Conservation (phyloP, 768 basidiomycete species). For the Serpula lacrymans region DNA sequence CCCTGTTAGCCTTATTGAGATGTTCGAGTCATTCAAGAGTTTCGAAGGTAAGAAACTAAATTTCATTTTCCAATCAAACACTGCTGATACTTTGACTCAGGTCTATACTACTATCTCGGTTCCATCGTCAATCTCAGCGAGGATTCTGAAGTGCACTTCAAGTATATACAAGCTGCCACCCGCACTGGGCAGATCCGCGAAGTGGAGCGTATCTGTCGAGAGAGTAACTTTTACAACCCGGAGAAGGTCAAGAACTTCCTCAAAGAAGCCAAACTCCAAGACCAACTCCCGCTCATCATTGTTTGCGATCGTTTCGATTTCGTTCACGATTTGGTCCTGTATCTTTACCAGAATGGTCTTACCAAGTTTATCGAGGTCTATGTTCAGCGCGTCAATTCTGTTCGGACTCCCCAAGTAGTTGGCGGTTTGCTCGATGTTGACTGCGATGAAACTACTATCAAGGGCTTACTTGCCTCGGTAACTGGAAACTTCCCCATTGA, state of each 20-base stretch:
- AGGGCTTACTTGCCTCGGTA: constrained; percentile 88
- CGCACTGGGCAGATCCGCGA: constrained; percentile 98
- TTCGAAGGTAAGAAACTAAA: constrained; percentile 68
- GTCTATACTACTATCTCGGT: constrained; percentile 97
- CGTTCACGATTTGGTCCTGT: constrained; percentile 97
- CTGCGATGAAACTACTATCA: constrained; percentile 95
- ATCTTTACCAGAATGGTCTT: constrained; percentile 96
- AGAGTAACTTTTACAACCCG: constrained; percentile 96
- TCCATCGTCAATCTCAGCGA: constrained; percentile 96
- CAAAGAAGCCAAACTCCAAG: constrained; percentile 94
- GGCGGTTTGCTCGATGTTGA: constrained; percentile 97
- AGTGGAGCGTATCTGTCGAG: constrained; percentile 97
- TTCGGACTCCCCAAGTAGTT: constrained; percentile 94
- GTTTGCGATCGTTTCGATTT: constrained; percentile 99
- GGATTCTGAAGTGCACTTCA: constrained; percentile 98
- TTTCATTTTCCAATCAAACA: not conserved
- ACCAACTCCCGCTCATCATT: constrained; percentile 98
- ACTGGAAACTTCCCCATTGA: constrained; percentile 98
- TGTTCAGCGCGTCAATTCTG: constrained; percentile 96
- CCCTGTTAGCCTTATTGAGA: constrained; percentile 95
- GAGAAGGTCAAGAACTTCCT: constrained; percentile 99
- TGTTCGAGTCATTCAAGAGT: constrained; percentile 97
- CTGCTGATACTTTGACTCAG: constrained; percentile 28
- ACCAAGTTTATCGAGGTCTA: constrained; percentile 99
- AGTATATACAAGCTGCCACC: constrained; percentile 98